A percentile compares a stretch with the other conserved stretches of the same genome.
Evolutionary conservation across 2,329 filamentous ascomycete species (phyloP).

Genomic region (Pseudomassariella vexata): DNA sequence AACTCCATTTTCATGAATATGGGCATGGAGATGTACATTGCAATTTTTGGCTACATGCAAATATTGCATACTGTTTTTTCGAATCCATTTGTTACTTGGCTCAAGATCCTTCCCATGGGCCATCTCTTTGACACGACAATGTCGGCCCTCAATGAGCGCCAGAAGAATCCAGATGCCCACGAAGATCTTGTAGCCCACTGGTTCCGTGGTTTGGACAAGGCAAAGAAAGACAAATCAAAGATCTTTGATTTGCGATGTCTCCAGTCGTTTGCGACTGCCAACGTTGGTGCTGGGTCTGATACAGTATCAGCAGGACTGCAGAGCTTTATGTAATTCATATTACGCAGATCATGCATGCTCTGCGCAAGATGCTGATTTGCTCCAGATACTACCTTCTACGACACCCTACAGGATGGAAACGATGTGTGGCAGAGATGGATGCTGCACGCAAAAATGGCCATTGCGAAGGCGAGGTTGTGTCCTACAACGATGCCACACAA

Average conservation of each 20-base stretch:
- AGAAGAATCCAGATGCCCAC: constrained; percentile 8
- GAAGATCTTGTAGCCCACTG: constrained; percentile 10
- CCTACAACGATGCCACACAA: constrained; percentile 12
- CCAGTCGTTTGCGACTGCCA: constrained; percentile 2
- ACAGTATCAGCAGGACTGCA: constrained; percentile 8
- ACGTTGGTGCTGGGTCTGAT: constrained; percentile 8
- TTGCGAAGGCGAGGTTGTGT: constrained; percentile 6
- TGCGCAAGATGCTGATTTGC: too few species aligned
- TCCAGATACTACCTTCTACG: constrained; percentile 7
- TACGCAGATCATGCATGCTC: neutral
- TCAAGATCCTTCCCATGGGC: constrained; percentile 10
- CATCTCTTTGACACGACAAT: constrained; percentile 8
- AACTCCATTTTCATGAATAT: too few species aligned
- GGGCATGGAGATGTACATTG: constrained; percentile 4
- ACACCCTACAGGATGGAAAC: constrained; percentile 5
- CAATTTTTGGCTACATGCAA: constrained; percentile 6
- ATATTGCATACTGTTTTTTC: too few species aligned
- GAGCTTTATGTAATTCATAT: constrained; percentile 1
- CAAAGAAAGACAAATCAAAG: constrained; percentile 4
- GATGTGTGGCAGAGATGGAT: constrained; percentile 10
- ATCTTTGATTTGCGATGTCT: constrained; percentile 6
- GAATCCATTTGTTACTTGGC: constrained; percentile 12
- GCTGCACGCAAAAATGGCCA: constrained; percentile 6
- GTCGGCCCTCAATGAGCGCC: constrained; percentile 6
- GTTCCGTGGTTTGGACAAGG: constrained; percentile 8